Base-by-base conservation (phyloP, 1,284 basidiomycete genomes). In the Ganoderma meredithae region DNA sequence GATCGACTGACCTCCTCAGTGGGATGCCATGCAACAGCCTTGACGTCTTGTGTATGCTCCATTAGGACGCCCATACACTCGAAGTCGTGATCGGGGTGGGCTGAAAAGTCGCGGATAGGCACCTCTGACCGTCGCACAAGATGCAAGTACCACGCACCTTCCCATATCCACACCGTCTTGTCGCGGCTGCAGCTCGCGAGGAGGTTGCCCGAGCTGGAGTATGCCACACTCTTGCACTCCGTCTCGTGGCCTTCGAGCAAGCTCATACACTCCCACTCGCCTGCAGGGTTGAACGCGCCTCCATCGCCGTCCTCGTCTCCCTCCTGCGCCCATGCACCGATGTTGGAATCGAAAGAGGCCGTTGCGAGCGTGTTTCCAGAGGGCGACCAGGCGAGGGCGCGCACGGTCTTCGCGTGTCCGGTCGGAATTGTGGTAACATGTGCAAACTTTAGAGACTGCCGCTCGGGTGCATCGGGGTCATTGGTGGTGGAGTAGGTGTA, bases 81-180 rank as follows among this genome's bases (percentile, higher is more conserved):
- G 73, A 98, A 98, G 74, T 98, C 96, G n/a, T 90, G 84, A 73
- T 98, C 95, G 9, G 95, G 95, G 74, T 95, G 91, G 1, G 93
- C 95, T 96, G 74, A 6, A 66, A 17, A 58, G 8, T 36, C 10
- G 39, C 10, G 40, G 17, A n/a, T 40, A 12, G 36, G 40, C 40
- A 40, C 39, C 22, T 43, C 39, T 10, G 15, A 5, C n/a, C n/a
- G 22, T 52, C 39, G 58, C 39, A n/a, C 58, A 52, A 13, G 25
- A 41, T 12, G 47, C 2, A 1, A 13, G 25, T 47, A 33, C 9
- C 15, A 78, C 84, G 77, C 78, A 93, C 95, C 94, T 86, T 99
- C 98, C 97, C 98, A 99, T 60, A 99, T 88, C 98, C 98, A 99
- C 0, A 99, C 97, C 17, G 94, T 95, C 82, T 99, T 98, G 82